A percentile compares a stretch with the other conserved stretches of the same genome.
Evolutionary conservation across 2,329 filamentous ascomycete species (phyloP).

Genomic region (Verticillium tricorpus): DNA sequence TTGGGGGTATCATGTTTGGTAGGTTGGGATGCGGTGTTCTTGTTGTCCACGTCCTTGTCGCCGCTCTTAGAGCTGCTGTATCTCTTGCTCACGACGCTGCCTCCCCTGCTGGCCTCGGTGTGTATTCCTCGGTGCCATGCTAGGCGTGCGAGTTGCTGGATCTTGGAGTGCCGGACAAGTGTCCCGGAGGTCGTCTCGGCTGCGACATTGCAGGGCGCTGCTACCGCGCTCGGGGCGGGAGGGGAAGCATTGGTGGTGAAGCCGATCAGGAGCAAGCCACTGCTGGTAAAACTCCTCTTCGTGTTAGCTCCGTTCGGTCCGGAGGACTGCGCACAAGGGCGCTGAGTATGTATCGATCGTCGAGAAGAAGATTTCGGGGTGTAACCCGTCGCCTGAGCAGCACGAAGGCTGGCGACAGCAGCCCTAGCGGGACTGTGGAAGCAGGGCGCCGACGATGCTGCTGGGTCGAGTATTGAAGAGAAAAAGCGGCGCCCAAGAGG

Average conservation of each 20-base stretch:
- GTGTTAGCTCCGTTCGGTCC: conserved; percentile 26
- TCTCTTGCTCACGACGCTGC: conserved; percentile 18
- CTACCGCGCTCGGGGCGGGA: conserved; percentile 27
- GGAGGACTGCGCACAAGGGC: conserved; percentile 5
- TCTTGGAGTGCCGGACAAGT: conserved; percentile 21
- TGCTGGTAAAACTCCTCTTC: conserved; percentile 48
- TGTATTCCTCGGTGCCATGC: conserved; percentile 30
- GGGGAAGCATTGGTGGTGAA: conserved; percentile 31
- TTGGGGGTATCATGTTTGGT: conserved; percentile 5
- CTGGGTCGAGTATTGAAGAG: conserved; percentile 17
- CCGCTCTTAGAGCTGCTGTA: conserved; percentile 24
- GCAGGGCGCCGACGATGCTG: conserved; percentile 11
- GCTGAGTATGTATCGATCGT: conserved; percentile 8
- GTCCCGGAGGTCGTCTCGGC: conserved; percentile 26
- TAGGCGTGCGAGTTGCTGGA: conserved; percentile 30
- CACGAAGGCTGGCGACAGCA: conserved; percentile 1
- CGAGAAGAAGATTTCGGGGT: conserved; percentile 1
- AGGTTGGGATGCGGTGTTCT: conserved; percentile 2
- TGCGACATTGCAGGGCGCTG: conserved; percentile 32
- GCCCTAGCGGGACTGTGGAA: conserved; percentile 1
- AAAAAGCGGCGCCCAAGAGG: conserved; percentile 29
- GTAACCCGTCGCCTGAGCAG: conserved; percentile 2
- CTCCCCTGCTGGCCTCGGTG: conserved; percentile 18
- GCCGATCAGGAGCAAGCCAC: conserved; percentile 48
- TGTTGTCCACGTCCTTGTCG: conserved; percentile 12